Percentiles rank a stretch among this genome's conserved stretches.
Conservation (phyloP, 169 alveolate species). For the Fabrea salina region DNA sequence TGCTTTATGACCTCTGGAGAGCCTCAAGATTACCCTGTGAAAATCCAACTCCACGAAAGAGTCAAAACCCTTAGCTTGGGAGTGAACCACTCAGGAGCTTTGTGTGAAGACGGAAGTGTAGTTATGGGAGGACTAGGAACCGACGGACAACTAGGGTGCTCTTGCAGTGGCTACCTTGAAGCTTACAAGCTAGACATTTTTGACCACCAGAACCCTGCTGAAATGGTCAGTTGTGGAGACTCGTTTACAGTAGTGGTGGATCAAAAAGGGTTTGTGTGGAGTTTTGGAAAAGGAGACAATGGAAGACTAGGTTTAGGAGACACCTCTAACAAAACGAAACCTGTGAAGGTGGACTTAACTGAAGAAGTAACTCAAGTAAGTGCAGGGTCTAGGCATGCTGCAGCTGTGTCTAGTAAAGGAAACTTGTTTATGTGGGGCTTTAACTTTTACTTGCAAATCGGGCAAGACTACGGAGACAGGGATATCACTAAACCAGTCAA, state of each 20-base stretch:
- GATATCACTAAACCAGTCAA: no score
- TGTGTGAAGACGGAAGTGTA: slow-evolving; percentile 33
- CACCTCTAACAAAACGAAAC: slow-evolving; percentile 37
- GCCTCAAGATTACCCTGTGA: neutral
- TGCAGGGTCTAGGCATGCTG: slow-evolving; percentile 80
- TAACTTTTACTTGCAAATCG: slow-evolving; percentile 73
- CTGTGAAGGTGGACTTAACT: slow-evolving; percentile 29
- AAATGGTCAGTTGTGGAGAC: slow-evolving; percentile 26
- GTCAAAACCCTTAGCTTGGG: slow-evolving; percentile 53
- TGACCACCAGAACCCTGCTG: slow-evolving; percentile 10
- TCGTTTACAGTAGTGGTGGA: slow-evolving; percentile 33
- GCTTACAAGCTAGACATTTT: neutral
- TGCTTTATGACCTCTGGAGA: neutral
- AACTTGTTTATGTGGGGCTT: slow-evolving; percentile 78
- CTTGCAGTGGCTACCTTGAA: neutral
- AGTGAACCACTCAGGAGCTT: slow-evolving; percentile 56
- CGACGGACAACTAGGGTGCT: slow-evolving; percentile 17
- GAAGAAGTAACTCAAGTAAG: slow-evolving; percentile 48
- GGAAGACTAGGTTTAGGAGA: slow-evolving; percentile 72
- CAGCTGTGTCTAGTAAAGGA: slow-evolving; percentile 61
- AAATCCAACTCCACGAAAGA: neutral
- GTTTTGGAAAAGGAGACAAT: slow-evolving; percentile 72
- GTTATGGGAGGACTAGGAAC: neutral
- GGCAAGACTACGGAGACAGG: no score
- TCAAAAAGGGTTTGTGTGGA: slow-evolving; percentile 46